phyloP scores from a whole-genome alignment of 192 early-diverging fungal species.

The Podila epicladia region DNA sequence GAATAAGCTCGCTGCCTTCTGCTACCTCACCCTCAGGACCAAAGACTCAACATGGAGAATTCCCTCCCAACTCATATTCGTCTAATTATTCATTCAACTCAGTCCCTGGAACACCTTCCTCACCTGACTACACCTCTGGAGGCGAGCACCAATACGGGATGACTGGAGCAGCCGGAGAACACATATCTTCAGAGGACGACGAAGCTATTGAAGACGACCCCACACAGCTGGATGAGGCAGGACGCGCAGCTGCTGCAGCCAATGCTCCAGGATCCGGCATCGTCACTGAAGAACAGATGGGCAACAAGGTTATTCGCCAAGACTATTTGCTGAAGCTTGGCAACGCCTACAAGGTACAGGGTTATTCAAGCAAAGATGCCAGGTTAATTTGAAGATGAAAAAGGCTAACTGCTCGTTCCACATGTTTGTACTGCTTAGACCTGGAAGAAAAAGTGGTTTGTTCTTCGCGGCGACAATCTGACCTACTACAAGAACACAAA shows the following conservation, averaged over 20 bases:
- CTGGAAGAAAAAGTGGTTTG: conserved; percentile 75
- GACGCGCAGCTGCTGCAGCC: conserved; percentile 37
- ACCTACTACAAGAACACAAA: conserved; percentile 71
- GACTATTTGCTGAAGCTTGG: conserved; percentile 64
- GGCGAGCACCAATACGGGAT: conserved; percentile 23
- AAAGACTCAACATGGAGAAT: not conserved
- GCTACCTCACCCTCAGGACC: conserved; percentile 12
- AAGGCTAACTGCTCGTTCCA: not conserved
- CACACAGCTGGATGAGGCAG: conserved; percentile 20
- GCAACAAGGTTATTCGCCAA: conserved; percentile 59
- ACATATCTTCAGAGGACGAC: conserved; percentile 39
- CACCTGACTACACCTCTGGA: conserved; percentile 35
- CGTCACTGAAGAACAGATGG: conserved; percentile 53
- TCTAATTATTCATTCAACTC: conserved; percentile 35
- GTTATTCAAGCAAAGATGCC: not conserved
- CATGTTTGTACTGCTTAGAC: conserved; percentile 33
- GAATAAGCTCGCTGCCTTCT: not conserved
- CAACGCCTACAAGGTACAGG: conserved; percentile 58
- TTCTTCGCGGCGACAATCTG: conserved; percentile 63
- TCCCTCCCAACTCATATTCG: conserved; percentile 30
- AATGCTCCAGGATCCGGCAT: conserved; percentile 43
- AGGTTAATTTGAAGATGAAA: too few species aligned
- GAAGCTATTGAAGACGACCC: conserved; percentile 35
- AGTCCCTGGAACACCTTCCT: conserved; percentile 32
- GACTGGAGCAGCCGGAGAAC: not conserved